These are phyloP conservation scores for Asterella californica DNA, from an alignment of 225 moss, liverwort and hornwort genomes.

Conservation along the genomic window DNA sequence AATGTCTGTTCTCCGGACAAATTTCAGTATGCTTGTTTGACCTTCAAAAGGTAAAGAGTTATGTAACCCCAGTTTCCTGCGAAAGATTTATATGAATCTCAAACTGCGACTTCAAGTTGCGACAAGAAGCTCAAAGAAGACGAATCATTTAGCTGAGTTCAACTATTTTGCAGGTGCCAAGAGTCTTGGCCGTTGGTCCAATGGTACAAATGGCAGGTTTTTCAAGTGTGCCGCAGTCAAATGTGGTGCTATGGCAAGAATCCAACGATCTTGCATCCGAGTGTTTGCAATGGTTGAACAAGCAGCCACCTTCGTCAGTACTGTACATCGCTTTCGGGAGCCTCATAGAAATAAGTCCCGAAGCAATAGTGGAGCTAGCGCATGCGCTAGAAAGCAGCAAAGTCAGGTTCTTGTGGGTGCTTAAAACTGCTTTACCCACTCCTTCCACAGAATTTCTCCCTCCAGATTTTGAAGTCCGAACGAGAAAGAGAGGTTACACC, in stretches of 20 bases:
- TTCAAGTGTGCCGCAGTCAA: neutral
- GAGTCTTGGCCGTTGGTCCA: constrained; percentile 20
- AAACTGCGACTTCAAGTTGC: neutral
- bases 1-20: too few species aligned
- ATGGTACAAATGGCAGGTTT: constrained; percentile 24
- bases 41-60: too few species aligned
- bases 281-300: constrained; percentile 39
- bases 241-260: neutral
- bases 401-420: constrained; percentile 39
- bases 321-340: constrained; percentile 46
- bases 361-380: constrained; percentile 31
- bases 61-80: neutral
- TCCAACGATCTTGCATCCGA: neutral
- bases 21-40: too few species aligned
- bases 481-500: constrained; percentile 32
- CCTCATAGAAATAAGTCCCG: constrained; percentile 13
- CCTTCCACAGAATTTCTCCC: constrained; percentile 33
- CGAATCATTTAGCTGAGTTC: neutral
- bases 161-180: constrained; percentile 21
- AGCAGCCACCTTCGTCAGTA: constrained; percentile 33
- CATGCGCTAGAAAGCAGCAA: constrained; percentile 35
- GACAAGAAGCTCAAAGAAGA: too few species aligned
- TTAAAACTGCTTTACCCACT: constrained; percentile 18
- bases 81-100: neutral
- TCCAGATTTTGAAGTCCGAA: constrained; percentile 31